Evolutionary conservation across 2,329 filamentous ascomycete genomes (phyloP).

Genomic region (Epichloe gansuensis): DNA sequence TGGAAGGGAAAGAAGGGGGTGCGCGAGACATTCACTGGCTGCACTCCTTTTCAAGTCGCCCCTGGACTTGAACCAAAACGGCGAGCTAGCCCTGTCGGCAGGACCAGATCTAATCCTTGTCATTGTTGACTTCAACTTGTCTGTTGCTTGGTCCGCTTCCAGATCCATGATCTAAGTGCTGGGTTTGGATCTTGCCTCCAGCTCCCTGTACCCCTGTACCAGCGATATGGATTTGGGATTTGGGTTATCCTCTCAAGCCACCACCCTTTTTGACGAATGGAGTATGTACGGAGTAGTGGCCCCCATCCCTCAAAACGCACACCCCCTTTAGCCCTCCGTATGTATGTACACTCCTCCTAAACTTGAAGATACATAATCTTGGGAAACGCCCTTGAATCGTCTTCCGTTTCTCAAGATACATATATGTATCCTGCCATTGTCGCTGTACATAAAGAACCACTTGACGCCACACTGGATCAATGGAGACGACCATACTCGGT

Average conservation of each 20-base stretch:
- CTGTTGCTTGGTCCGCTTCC: conserved; percentile 21
- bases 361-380: conserved; percentile 20
- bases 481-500: too few species aligned
- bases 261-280: conserved; percentile 16
- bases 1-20: not conserved
- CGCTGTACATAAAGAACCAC: not conserved
- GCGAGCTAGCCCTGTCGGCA: conserved; percentile 9
- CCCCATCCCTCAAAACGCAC: conserved; percentile 18
- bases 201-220: conserved; percentile 17
- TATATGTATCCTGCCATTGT: not conserved
- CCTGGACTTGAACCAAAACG: conserved; percentile 4
- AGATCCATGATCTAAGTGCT: conserved; percentile 19
- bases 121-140: conserved; percentile 10
- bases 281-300: conserved; percentile 17
- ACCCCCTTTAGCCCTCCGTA: not conserved
- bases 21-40: not conserved
- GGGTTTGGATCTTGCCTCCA: conserved; percentile 21
- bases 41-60: not conserved
- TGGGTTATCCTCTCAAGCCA: conserved; percentile 22
- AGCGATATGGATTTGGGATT: conserved; percentile 17
- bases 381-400: conserved; percentile 10
- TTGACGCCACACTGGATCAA: not conserved
- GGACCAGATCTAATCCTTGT: not conserved
- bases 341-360: conserved; percentile 3
- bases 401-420: not conserved